Percentiles rank a stretch among this genome's conserved stretches.
These are phyloP conservation scores for Epichloe hybrida DNA, from an alignment of 2,329 filamentous ascomycete species.

Conservation along the genomic window DNA sequence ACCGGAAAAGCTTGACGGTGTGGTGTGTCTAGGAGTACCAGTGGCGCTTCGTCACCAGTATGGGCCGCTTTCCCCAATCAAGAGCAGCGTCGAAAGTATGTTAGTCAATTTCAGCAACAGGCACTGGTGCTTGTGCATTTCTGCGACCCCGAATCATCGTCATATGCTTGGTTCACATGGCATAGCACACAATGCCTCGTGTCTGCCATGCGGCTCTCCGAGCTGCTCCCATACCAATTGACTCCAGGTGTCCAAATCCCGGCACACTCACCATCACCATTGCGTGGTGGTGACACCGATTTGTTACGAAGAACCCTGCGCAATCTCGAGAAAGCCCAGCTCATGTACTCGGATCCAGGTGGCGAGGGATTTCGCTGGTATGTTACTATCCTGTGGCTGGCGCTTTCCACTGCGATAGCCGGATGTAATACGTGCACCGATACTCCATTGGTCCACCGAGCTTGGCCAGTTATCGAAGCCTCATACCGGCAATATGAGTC, in stretches of 20 bases:
- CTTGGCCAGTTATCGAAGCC: constrained; percentile 7
- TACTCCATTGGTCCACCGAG: background rate
- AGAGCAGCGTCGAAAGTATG: background rate
- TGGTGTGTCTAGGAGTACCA: background rate
- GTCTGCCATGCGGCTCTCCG: constrained; percentile 3
- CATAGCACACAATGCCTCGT: constrained; percentile 8
- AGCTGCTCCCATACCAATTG: background rate
- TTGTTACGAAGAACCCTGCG: constrained; percentile 1
- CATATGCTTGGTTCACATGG: constrained; percentile 6
- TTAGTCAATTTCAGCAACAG: constrained; percentile 4
- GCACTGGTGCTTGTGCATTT: constrained; percentile 4
- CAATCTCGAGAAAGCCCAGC: constrained; percentile 2
- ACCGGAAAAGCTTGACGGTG: background rate
- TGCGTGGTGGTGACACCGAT: background rate
- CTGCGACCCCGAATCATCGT: constrained; percentile 7
- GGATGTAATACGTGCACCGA: constrained; percentile 7
- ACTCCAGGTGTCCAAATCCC: background rate
- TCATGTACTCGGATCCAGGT: constrained; percentile 5
- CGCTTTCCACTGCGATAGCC: constrained; percentile 6
- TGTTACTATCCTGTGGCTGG: constrained; percentile 5
- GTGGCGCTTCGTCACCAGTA: background rate
- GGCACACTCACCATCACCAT: background rate
- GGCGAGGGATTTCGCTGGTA: constrained; percentile 8
- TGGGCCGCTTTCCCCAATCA: background rate
- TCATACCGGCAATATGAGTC: constrained; percentile 5